These are phyloP conservation scores for Aspergillus saccharolyticus DNA, from an alignment of 495 filamentous ascomycete species.

Conservation along the genomic window DNA sequence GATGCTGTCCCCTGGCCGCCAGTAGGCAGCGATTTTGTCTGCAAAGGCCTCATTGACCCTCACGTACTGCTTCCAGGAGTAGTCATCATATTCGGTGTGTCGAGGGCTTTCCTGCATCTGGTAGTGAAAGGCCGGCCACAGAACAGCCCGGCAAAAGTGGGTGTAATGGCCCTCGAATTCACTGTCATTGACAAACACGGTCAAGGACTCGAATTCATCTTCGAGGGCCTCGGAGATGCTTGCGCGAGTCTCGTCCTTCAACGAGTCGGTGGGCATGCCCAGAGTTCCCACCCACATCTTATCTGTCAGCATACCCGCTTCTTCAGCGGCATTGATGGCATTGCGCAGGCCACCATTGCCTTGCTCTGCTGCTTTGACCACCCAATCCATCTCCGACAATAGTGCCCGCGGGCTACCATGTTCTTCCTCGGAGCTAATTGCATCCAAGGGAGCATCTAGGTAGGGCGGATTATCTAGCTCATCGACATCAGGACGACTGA, in stretches of 20 bases:
- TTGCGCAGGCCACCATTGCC: conserved; percentile 89
- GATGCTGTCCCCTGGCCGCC: conserved; percentile 83
- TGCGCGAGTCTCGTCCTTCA: conserved; percentile 62
- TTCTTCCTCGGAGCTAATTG: conserved; percentile 44
- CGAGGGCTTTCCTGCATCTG: conserved; percentile 95
- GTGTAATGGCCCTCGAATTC: conserved; percentile 90
- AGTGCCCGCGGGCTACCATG: conserved; percentile 47
- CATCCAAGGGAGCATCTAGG: conserved; percentile 9
- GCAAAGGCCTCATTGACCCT: conserved; percentile 87
- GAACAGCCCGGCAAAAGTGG: conserved; percentile 87
- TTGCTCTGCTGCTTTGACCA: conserved; percentile 73
- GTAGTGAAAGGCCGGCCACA: conserved; percentile 93
- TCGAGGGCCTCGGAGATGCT: conserved; percentile 76
- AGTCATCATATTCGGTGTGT: conserved; percentile 94
- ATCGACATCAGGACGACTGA: conserved; percentile 56
- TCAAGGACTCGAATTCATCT: conserved; percentile 71
- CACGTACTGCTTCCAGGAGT: conserved; percentile 91
- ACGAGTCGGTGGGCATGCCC: conserved; percentile 83
- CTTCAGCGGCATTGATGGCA: conserved; percentile 69
- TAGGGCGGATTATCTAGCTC: conserved; percentile 16
- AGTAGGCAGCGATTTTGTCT: conserved; percentile 79
- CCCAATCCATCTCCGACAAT: conserved; percentile 68
- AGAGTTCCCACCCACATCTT: conserved; percentile 83
- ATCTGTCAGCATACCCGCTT: conserved; percentile 58
- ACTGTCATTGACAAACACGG: conserved; percentile 77